Base-by-base conservation (phyloP, 257 asterid genomes). In the Fraxinus anomala region DNA sequence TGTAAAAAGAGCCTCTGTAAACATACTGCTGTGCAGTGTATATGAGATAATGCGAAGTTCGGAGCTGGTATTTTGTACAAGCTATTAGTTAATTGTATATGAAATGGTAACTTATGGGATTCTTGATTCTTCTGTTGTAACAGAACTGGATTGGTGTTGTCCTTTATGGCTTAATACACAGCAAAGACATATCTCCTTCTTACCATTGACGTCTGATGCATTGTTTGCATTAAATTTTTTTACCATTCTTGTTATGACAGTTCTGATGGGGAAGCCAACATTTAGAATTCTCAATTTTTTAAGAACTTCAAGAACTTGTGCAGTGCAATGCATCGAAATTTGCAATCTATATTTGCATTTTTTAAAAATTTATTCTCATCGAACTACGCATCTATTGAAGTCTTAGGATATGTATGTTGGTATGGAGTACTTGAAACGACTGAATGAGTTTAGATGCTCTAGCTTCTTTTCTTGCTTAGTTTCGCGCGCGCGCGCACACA, bases 31-130 rank as follows among this genome's bases (percentile, higher is more conserved):
- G 66, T 17, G 66, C 66, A 56, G 66, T 56, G 12, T n/a, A 56
- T 72, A 71, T 67, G 66, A 59, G 51, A 28, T 76, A 47, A 63
- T 49, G 75, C 68, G 61, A 79, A 79, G 80, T 40, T 11, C 40
- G 21, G 44, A 24, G 49, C 24, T 47, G 51, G 81, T 31, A 77
- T 54, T 74, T 72, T 72, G 67, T 34, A 67, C 37, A 81, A 75
- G 76, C 81, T 39, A 30, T 49, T 67, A 69, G 36, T 67, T 21
- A n/a, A 78, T 31, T 61, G 40, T 69, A 69, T 59, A 80, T 19
- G 65, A 72, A 66, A 59, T 17, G 63, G 31, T 59, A 5, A 59
- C 68, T 21, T 8, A 17, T 5, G 23, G 23, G 63, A 42, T 42
- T 42, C 28, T 7, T 56, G 66, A n/a, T 56, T 56, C 12, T n/a